phyloP scores from a whole-genome alignment of 148 eudicot genomes.

The Fagopyrum esculentum region DNA sequence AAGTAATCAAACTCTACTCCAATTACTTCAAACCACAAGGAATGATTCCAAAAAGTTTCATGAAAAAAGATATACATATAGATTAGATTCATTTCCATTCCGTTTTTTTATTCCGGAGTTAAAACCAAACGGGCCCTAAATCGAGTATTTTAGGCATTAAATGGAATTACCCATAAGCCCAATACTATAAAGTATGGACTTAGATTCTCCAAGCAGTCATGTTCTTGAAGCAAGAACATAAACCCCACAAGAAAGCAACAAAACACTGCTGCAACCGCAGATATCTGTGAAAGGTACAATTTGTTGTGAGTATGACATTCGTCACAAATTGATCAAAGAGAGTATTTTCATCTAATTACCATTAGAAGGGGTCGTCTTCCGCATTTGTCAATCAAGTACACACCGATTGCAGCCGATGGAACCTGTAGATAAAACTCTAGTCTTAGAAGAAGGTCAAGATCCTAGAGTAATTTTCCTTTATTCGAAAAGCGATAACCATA shows the following conservation, averaged over 20 bases:
- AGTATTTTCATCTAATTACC: slow-evolving; percentile 25
- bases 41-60: too few species aligned
- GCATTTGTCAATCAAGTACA: slow-evolving; percentile 38
- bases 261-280: slow-evolving; percentile 20
- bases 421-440: slow-evolving; percentile 26
- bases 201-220: slow-evolving; percentile 14
- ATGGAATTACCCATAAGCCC: slow-evolving; percentile 12
- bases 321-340: background rate
- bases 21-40: too few species aligned
- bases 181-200: slow-evolving; percentile 24
- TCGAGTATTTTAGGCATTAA: too few species aligned
- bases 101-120: too few species aligned
- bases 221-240: background rate
- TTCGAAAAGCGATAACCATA: too few species aligned
- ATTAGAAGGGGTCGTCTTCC: slow-evolving; percentile 51
- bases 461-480: too few species aligned
- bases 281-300: slow-evolving; percentile 16
- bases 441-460: background rate
- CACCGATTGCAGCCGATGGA: slow-evolving; percentile 27
- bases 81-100: too few species aligned
- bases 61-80: too few species aligned
- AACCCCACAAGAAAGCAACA: slow-evolving; percentile 17
- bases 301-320: background rate
- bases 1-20: too few species aligned
- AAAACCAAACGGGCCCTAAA: too few species aligned